A percentile compares a stretch with the other conserved stretches of the same genome.
Conservation (phyloP, 2,329 filamentous ascomycete genomes). For the Purpureocillium lavendulum region DNA sequence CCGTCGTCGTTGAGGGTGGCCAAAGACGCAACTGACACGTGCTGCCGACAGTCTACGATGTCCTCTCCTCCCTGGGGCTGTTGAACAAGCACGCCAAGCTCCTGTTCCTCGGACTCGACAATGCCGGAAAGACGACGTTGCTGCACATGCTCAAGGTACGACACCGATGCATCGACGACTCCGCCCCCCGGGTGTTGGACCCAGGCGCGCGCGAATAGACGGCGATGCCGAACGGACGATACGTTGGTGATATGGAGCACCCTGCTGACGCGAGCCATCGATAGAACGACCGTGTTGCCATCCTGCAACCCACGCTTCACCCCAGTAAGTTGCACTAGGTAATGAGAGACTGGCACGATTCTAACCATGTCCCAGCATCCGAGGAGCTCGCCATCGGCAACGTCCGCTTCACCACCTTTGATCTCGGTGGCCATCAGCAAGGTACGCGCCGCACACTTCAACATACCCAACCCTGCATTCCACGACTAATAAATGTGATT, state of each 20-base stretch:
- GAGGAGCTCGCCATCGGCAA: slow-evolving; percentile 91
- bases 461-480: not conserved
- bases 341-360: not conserved
- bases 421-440: slow-evolving; percentile 89
- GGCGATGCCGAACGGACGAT: too few species aligned
- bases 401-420: slow-evolving; percentile 90
- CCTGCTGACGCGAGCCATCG: slow-evolving; percentile 13
- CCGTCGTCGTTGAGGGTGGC: not conserved
- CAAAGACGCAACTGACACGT: slow-evolving; percentile 20
- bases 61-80: slow-evolving; percentile 78
- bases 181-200: too few species aligned
- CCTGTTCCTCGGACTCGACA: slow-evolving; percentile 86
- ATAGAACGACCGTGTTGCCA: slow-evolving; percentile 86
- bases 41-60: slow-evolving; percentile 62
- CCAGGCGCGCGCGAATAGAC: too few species aligned
- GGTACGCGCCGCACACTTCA: slow-evolving; percentile 41
- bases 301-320: slow-evolving; percentile 84
- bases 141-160: slow-evolving; percentile 89
- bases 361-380: slow-evolving; percentile 48
- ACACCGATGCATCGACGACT: slow-evolving; percentile 17
- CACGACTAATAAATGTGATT: slow-evolving; percentile 1
- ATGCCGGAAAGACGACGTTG: slow-evolving; percentile 89
- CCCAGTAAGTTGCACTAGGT: slow-evolving; percentile 56
- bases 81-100: slow-evolving; percentile 96
- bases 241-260: not conserved